phyloP scores from a whole-genome alignment of 2,329 filamentous ascomycete species.

The Aspergillus sp. region DNA sequence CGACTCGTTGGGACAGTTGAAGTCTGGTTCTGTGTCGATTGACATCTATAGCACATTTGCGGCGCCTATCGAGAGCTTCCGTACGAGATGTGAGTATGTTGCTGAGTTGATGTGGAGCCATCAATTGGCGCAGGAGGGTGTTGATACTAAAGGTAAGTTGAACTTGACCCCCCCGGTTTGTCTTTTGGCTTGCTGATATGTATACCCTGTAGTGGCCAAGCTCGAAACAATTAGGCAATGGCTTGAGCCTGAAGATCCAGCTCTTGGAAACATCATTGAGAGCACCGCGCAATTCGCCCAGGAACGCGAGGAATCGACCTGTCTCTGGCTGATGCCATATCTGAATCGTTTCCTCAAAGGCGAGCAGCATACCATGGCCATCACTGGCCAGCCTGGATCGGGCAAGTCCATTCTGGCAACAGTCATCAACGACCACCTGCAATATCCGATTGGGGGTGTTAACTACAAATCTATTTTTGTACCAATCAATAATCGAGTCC shows the following conservation, averaged over 20 bases:
- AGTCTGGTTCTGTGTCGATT: conserved; percentile 21
- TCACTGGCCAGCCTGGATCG: conserved; percentile 36
- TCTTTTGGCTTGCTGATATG: neutral
- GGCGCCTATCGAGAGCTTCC: conserved; percentile 30
- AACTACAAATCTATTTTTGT: conserved; percentile 30
- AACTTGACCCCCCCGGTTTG: too few relatives aligned
- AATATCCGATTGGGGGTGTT: conserved; percentile 30
- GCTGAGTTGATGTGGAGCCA: conserved; percentile 36
- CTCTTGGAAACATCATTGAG: conserved; percentile 38
- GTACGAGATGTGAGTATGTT: conserved; percentile 27
- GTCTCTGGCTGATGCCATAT: conserved; percentile 47
- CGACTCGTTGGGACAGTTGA: conserved; percentile 19
- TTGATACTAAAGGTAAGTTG: conserved; percentile 22
- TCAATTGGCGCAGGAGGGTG: conserved; percentile 27
- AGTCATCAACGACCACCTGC: conserved; percentile 34
- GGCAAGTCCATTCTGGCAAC: conserved; percentile 35
- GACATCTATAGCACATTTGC: conserved; percentile 36
- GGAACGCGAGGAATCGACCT: conserved; percentile 46
- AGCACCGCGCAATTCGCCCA: conserved; percentile 37
- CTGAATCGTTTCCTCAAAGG: conserved; percentile 45
- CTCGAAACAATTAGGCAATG: conserved; percentile 29
- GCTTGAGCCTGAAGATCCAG: conserved; percentile 42
- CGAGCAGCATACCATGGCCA: conserved; percentile 37
- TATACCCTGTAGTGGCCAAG: conserved; percentile 16
- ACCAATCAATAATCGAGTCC: conserved; percentile 31